Conservation (phyloP, 768 basidiomycete genomes). For the Calocybe indica region DNA sequence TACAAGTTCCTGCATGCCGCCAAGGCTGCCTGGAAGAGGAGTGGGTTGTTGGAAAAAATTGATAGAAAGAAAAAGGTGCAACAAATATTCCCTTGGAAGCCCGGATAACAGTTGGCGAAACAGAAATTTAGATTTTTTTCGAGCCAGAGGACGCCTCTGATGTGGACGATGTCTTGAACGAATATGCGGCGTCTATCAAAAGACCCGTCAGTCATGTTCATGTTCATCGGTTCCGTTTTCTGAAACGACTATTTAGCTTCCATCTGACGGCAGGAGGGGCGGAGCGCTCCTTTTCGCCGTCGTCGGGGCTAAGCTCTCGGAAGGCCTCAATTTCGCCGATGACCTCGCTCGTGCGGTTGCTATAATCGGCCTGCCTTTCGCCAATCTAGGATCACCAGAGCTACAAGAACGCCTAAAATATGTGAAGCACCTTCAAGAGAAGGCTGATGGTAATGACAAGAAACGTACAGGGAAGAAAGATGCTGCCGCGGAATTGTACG, state of each 20-base stretch:
- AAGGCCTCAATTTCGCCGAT: constrained; percentile 79
- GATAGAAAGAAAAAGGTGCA: constrained; percentile 69
- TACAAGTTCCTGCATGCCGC: constrained; percentile 75
- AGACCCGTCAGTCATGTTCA: constrained; percentile 4
- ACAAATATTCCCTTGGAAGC: neutral
- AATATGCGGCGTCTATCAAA: constrained; percentile 54
- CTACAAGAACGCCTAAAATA: constrained; percentile 90
- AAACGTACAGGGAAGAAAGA: constrained; percentile 41
- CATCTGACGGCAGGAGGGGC: constrained; percentile 12
- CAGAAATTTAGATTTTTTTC: constrained; percentile 65
- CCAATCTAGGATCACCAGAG: constrained; percentile 87
- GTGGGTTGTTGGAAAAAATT: constrained; percentile 58
- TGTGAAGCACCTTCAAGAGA: constrained; percentile 57
- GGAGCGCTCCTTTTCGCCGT: constrained; percentile 92
- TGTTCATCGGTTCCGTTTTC: neutral
- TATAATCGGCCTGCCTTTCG: constrained; percentile 88
- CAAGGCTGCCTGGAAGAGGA: constrained; percentile 59
- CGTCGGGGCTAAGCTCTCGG: constrained; percentile 95
- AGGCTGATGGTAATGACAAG: constrained; percentile 23
- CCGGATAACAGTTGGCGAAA: neutral
- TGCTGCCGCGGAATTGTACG: constrained; percentile 79
- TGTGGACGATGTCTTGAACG: constrained; percentile 71
- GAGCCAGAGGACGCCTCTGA: constrained; percentile 71
- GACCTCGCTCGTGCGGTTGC: constrained; percentile 81
- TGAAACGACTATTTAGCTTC: constrained; percentile 1